Conservation (phyloP, 148 eudicot genomes). For the Spergularia marina region DNA sequence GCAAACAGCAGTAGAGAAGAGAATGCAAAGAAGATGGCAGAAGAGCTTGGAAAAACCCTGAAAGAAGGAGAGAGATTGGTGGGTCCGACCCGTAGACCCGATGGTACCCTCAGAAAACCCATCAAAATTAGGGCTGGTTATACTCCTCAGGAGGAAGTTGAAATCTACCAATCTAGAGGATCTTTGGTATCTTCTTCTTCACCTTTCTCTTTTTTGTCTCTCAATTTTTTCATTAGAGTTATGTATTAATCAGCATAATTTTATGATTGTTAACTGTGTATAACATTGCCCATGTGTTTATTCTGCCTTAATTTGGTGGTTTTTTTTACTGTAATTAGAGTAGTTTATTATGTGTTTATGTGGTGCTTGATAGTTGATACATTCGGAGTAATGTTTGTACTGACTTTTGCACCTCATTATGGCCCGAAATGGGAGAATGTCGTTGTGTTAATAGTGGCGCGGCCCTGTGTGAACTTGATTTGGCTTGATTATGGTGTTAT, state of each 20-base stretch:
- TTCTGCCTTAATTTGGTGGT: not conserved
- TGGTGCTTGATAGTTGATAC: too few relatives aligned
- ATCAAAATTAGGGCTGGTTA: slow-evolving; percentile 83
- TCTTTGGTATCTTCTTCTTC: slow-evolving; percentile 47
- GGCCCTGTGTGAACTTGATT: not conserved
- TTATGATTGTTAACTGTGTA: not conserved
- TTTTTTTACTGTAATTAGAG: not conserved
- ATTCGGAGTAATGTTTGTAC: too few relatives aligned
- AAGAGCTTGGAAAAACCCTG: slow-evolving; percentile 58
- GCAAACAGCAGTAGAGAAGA: slow-evolving; percentile 28
- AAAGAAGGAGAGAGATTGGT: slow-evolving; percentile 91
- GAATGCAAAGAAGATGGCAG: slow-evolving; percentile 37
- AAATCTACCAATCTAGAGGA: slow-evolving; percentile 87
- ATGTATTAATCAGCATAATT: not conserved
- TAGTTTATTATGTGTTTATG: too few relatives aligned
- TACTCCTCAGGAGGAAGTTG: slow-evolving; percentile 93
- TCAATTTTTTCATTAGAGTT: not conserved
- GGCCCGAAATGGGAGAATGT: too few relatives aligned
- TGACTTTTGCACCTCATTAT: not conserved
- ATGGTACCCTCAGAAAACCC: slow-evolving; percentile 82
- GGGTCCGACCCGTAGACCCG: slow-evolving; percentile 89
- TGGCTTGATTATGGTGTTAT: not conserved
- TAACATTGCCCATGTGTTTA: not conserved
- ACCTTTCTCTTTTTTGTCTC: not conserved
- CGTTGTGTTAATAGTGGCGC: too few relatives aligned